Percentiles rank a stretch among this genome's conserved stretches.
phyloP scores from a whole-genome alignment of 2,329 filamentous ascomycete genomes.

The Alternaria consortialis region DNA sequence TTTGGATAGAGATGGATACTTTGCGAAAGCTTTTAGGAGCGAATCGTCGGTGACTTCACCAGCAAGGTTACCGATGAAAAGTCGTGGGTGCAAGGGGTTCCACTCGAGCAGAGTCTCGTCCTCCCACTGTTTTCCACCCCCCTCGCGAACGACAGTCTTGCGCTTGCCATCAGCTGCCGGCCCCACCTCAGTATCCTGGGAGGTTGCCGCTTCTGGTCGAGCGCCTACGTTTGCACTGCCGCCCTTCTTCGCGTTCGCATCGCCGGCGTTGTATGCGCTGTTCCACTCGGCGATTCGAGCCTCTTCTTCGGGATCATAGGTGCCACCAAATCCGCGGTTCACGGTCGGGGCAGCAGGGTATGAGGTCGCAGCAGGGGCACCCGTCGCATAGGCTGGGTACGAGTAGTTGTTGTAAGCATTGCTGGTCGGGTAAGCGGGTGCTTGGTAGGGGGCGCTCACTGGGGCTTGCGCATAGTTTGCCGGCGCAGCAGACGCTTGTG shows the following conservation, averaged over 20 bases:
- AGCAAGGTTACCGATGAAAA: conserved; percentile 96
- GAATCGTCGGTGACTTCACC: conserved; percentile 98
- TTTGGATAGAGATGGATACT: conserved; percentile 88
- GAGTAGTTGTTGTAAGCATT: conserved; percentile 70
- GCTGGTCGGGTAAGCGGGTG: conserved; percentile 51
- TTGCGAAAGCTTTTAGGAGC: conserved; percentile 89
- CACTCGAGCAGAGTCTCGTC: conserved; percentile 90
- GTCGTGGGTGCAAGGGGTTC: conserved; percentile 91
- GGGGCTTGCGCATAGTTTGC: conserved; percentile 50
- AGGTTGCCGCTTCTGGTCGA: conserved; percentile 40
- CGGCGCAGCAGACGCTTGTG: conserved; percentile 50
- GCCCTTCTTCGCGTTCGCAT: conserved; percentile 54
- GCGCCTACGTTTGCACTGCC: conserved; percentile 54
- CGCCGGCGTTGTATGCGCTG: conserved; percentile 80
- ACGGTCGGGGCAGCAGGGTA: conserved; percentile 31
- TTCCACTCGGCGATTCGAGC: conserved; percentile 96
- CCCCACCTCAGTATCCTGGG: conserved; percentile 58
- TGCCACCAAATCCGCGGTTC: conserved; percentile 46
- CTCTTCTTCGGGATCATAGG: conserved; percentile 79
- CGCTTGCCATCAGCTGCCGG: conserved; percentile 68
- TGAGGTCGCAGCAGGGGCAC: conserved; percentile 33
- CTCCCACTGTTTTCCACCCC: conserved; percentile 92
- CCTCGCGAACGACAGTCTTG: conserved; percentile 87
- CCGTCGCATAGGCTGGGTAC: conserved; percentile 71
- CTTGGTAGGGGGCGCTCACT: conserved; percentile 54